phyloP scores from a whole-genome alignment of 441 rosid genomes.

The Adansonia madagascariensis region DNA sequence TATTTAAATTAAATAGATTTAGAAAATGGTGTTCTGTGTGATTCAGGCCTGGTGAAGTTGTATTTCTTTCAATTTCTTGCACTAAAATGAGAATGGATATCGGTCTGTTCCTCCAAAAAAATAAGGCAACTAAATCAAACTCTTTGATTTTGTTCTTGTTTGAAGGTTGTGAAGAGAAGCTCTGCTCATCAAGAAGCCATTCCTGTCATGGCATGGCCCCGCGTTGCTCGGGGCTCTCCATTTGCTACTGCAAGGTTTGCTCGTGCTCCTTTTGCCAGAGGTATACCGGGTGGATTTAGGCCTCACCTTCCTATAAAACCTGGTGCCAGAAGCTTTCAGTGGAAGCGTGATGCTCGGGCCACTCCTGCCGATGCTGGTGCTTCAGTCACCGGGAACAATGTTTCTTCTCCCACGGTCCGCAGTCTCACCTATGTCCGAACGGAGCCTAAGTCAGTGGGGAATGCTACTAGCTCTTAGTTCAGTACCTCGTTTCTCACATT shows the following conservation, averaged over 20 bases:
- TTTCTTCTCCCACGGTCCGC: constrained; percentile 48
- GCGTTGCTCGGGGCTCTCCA: constrained; percentile 46
- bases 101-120: constrained; percentile 3
- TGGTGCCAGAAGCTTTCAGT: constrained; percentile 90
- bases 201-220: constrained; percentile 64
- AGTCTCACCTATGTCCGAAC: constrained; percentile 82
- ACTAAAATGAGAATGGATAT: not conserved
- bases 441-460: constrained; percentile 58
- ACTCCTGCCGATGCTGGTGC: constrained; percentile 47
- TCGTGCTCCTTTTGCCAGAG: constrained; percentile 67
- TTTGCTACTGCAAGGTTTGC: constrained; percentile 59
- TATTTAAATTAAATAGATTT: not conserved
- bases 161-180: constrained; percentile 78
- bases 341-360: constrained; percentile 81
- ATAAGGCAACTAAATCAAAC: constrained; percentile 16
- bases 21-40: not conserved
- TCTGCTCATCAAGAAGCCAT: constrained; percentile 57
- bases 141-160: not conserved
- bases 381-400: constrained; percentile 35
- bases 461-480: constrained; percentile 37
- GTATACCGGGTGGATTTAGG: constrained; percentile 56
- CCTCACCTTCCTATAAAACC: constrained; percentile 58
- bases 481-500: not conserved
- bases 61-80: not conserved
- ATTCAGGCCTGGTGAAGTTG: not conserved